Evolutionary conservation across 139 green algal genomes (phyloP).

Genomic region (Micractinium sp.): DNA sequence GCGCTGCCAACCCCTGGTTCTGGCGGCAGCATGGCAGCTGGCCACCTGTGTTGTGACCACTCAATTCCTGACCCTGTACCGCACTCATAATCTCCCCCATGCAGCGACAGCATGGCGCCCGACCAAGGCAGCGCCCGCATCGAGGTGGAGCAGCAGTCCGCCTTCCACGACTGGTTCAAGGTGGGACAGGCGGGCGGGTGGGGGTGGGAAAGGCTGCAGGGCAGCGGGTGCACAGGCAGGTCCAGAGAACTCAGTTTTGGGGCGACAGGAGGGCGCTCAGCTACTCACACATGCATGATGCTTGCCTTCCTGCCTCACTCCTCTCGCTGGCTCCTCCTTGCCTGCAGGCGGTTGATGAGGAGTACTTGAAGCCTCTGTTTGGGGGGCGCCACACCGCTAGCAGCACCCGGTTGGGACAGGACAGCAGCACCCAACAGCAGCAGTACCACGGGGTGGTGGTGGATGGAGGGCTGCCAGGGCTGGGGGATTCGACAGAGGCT

Average conservation of each 20-base stretch:
- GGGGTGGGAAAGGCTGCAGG: too few relatives aligned
- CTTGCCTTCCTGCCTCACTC: background rate
- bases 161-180: slow-evolving; percentile 50
- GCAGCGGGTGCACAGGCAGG: background rate
- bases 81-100: background rate
- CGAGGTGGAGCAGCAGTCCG: slow-evolving; percentile 3
- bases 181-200: too few relatives aligned
- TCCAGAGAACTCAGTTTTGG: too few relatives aligned
- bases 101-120: background rate
- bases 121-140: background rate
- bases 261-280: too few relatives aligned
- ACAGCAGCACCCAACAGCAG: too few relatives aligned
- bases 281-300: too few relatives aligned
- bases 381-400: slow-evolving; percentile 29
- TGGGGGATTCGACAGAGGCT: background rate
- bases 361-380: slow-evolving; percentile 62
- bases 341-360: slow-evolving; percentile 49
- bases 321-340: background rate
- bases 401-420: too few relatives aligned
- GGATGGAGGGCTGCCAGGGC: too few relatives aligned
- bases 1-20: too few relatives aligned
- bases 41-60: background rate
- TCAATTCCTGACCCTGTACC: background rate
- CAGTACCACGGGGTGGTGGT: too few relatives aligned
- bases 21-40: background rate